These are phyloP conservation scores for Pseudocercospora fuligena DNA, from an alignment of 2,329 filamentous ascomycete species.

Conservation along the genomic window DNA sequence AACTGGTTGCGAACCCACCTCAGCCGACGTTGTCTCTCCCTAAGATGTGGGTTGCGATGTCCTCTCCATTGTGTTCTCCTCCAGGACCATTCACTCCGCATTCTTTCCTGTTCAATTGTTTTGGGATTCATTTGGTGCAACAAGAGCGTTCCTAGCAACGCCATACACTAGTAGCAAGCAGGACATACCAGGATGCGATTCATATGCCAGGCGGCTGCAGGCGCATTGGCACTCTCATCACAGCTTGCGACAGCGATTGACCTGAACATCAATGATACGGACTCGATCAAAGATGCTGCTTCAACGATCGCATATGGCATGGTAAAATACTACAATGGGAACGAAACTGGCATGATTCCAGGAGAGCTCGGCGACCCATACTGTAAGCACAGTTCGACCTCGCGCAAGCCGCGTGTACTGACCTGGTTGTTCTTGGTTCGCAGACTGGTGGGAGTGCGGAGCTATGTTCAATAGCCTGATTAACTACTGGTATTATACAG, in stretches of 20 bases:
- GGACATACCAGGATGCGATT: constrained; percentile 18
- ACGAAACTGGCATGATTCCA: constrained; percentile 55
- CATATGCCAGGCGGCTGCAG: constrained; percentile 12
- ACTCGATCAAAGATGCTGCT: constrained; percentile 50
- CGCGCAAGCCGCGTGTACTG: constrained; percentile 67
- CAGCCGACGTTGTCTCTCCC: constrained; percentile 10
- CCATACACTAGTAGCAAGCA: not conserved
- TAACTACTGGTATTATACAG: constrained; percentile 72
- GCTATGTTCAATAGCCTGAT: constrained; percentile 67
- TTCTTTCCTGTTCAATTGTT: not conserved
- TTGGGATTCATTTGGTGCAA: not conserved
- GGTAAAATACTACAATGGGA: constrained; percentile 59
- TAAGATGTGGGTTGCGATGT: not conserved
- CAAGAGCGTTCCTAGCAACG: not conserved
- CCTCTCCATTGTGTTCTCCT: constrained; percentile 12
- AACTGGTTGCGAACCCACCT: constrained; percentile 13
- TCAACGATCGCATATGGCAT: constrained; percentile 51
- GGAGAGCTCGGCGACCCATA: constrained; percentile 65
- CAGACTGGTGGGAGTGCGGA: constrained; percentile 6
- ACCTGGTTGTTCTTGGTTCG: constrained; percentile 1
- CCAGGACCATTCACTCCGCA: constrained; percentile 2
- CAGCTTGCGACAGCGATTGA: constrained; percentile 17
- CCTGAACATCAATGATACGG: constrained; percentile 36
- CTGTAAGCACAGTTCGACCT: constrained; percentile 47
- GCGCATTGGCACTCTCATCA: constrained; percentile 19